Base-by-base conservation (phyloP, 2,329 filamentous ascomycete genomes). In the Colletotrichum trifolii region DNA sequence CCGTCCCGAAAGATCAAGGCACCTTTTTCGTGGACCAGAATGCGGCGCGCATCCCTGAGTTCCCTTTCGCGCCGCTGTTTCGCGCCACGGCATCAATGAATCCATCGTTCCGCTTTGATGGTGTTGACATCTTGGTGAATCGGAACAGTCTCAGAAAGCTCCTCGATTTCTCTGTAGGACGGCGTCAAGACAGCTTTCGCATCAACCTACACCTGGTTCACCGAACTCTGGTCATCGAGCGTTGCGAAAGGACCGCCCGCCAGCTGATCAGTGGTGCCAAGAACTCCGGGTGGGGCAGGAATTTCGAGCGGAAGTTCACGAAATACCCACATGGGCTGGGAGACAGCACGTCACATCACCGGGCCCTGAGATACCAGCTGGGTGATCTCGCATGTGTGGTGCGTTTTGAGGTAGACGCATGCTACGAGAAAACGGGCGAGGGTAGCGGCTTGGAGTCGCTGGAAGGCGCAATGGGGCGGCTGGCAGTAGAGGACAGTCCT, bases 131-230 rank as follows among this genome's bases (percentile, higher is more conserved):
- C 40, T 17, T 54, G 13, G 52, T 45, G 33, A 54, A 54, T 33
- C 40, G 40, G 3, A 60, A 60, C 12, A 61, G 49, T 25, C 58
- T 61, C 25, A 39, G 58, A 42, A 61, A 49, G 36, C 49, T 61
- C 17, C 40, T 61, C 50, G 35, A 54, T 15, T 55, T 61, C 34
- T 54, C 15, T 25, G 11, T 13, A 3, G 35, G 43, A n/a, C 15
- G 42, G 2, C 13, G 12, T 3, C 50, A 52, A 42, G 42, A 61
- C 13, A 55, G 38, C 49, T 55, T 61, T 33, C 52, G 11, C 9
- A 13, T 61, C 35, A 49, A 49, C 7, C 58, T 61, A 7, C 33
- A 47, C 35, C 17, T 61, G 12, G 49, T 55, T 1, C 13, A 42
- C 12, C 17, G 13, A 11, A 61, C 50, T 6, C 34, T 61, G 8